Base-by-base conservation (phyloP, 1,284 basidiomycete genomes). In the Cutaneotrichosporon cavernicola region DNA sequence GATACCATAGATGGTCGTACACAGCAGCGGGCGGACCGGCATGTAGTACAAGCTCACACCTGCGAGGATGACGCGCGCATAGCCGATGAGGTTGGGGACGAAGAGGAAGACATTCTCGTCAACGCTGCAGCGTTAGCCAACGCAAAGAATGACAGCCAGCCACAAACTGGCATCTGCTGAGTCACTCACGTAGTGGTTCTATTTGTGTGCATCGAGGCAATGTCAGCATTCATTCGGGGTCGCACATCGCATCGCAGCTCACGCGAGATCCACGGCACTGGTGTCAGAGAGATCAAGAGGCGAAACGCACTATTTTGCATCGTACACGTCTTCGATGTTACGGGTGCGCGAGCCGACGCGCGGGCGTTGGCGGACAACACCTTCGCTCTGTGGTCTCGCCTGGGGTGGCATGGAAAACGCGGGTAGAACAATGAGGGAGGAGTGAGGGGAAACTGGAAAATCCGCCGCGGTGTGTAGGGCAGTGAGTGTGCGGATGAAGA, bases 41-140 rank as follows among this genome's bases (percentile, higher is more conserved):
- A 99, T 99, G 79, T 87, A 97, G 80, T 91, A 89, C 32, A 99
- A 84, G 7, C 94, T 89, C 30, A 95, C 81, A 0, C 88, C 97
- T 10, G 96, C 97, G 50, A 97, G 86, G 69, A 99, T 85, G 72
- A 99, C 85, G 58, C 97, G 90, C 21, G 89, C 85, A 80, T 99
- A 99, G 32, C 95, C 95, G 80, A 99, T 97, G 75, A 99, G 84
- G 81, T 99, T 99, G 61, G 96, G 95, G 32, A 95, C 87, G 82
- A 98, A 99, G 68, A 98, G 86, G 80, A 93, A 97, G 69, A 97
- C 90, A 81, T 96, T 96, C 82, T 97, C 93, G 63, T 77, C 74
- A 43, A 75, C 72, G 38, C 71, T 73, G 66, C 4, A 14, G 56
- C 40, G 56, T 64, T 26, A 50, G 21, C 16, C 10, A 46, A 60